These are phyloP conservation scores for Amylocystis lapponica DNA, from an alignment of 768 basidiomycete genomes.

Conservation along the genomic window DNA sequence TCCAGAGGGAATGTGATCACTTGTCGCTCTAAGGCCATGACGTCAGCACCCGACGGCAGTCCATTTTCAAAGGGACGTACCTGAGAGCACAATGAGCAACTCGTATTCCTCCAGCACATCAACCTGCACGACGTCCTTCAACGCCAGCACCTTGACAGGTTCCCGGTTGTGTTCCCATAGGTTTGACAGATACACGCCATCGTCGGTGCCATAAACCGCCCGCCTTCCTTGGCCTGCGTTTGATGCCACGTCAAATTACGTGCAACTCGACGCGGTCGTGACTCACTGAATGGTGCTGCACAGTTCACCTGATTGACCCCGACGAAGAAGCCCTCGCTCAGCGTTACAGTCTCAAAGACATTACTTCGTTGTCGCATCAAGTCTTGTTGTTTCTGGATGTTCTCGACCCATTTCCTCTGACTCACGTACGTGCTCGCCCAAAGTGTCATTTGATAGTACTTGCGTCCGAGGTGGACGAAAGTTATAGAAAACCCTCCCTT, in stretches of 20 bases:
- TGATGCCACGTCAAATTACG: neutral
- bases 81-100: constrained; percentile 96
- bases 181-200: constrained; percentile 94
- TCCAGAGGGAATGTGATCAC: constrained; percentile 96
- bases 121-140: constrained; percentile 89
- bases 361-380: constrained; percentile 74
- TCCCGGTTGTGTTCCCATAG: constrained; percentile 69
- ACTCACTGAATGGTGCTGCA: constrained; percentile 83
- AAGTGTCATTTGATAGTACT: constrained; percentile 85
- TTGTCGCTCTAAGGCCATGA: constrained; percentile 67
- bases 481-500: constrained; percentile 91
- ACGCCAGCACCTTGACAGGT: constrained; percentile 83
- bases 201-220: constrained; percentile 95
- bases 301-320: constrained; percentile 88
- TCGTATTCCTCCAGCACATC: constrained; percentile 96
- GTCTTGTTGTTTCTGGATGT: constrained; percentile 86
- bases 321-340: constrained; percentile 87
- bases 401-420: constrained; percentile 93
- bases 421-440: constrained; percentile 84
- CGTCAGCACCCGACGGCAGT: neutral
- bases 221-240: constrained; percentile 67
- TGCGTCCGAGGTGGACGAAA: constrained; percentile 89
- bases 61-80: constrained; percentile 34
- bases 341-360: constrained; percentile 78
- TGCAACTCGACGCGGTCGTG: neutral